Evolutionary conservation across 176 grass and related monocot species (phyloP).

Genomic region (Oryza meridionalis): DNA sequence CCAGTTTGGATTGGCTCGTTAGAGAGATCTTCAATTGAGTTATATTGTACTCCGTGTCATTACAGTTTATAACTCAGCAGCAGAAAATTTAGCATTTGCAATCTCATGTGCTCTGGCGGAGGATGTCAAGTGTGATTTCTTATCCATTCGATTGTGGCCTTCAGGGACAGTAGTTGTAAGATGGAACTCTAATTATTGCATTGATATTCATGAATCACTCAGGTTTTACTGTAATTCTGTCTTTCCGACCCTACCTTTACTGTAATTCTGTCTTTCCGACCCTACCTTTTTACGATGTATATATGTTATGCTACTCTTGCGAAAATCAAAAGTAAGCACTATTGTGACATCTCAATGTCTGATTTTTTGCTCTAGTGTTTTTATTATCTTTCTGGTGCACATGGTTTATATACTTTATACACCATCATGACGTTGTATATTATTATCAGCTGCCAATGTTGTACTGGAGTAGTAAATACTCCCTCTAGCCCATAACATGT

Average conservation of each 20-base stretch:
- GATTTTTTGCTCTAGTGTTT: neutral
- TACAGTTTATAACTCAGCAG: neutral
- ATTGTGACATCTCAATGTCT: neutral
- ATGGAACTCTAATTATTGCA: slow-evolving; percentile 20
- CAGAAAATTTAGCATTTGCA: slow-evolving; percentile 2
- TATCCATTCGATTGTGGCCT: neutral
- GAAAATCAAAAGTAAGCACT: neutral
- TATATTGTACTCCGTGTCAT: slow-evolving; percentile 3
- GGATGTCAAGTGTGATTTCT: neutral
- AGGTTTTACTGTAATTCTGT: neutral
- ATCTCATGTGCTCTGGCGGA: neutral
- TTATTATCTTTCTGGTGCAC: neutral
- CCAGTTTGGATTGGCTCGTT: slow-evolving; percentile 81
- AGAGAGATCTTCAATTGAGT: slow-evolving; percentile 72
- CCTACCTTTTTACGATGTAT: neutral
- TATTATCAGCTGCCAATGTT: no score
- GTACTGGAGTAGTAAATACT: no score
- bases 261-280: neutral
- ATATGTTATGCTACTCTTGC: neutral
- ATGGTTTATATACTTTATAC: neutral
- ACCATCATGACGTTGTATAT: neutral
- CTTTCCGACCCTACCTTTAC: neutral
- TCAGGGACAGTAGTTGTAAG: slow-evolving; percentile 9
- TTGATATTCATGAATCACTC: neutral
- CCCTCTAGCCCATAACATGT: no score